Conservation (phyloP, 2,329 filamentous ascomycete genomes). For the Colletotrichum eremochloae region DNA sequence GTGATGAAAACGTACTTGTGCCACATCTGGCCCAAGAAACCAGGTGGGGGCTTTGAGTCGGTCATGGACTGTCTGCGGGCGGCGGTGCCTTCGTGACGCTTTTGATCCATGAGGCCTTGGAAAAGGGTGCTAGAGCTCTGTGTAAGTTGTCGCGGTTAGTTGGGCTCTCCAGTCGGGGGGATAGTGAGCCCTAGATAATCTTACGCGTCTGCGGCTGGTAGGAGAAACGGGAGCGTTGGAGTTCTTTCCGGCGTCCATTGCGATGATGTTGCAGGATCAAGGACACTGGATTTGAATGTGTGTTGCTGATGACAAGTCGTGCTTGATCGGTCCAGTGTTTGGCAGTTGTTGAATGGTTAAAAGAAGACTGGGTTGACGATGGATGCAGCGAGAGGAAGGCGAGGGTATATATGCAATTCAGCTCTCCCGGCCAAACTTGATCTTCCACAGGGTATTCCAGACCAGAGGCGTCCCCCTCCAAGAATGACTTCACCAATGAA, state of each 20-base stretch:
- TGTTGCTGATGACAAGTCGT: too few species aligned
- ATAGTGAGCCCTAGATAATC: background rate
- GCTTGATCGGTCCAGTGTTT: background rate
- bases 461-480: conserved; percentile 10
- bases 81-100: conserved; percentile 59
- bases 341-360: background rate
- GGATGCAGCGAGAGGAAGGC: rapidly evolving
- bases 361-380: rapidly evolving
- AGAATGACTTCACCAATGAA: conserved; percentile 43
- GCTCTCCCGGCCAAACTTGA: conserved; percentile 18
- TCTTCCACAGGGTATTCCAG: conserved; percentile 17
- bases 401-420: conserved; percentile 35
- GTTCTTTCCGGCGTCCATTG: conserved; percentile 41
- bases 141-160: conserved; percentile 18
- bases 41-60: conserved; percentile 64
- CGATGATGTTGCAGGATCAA: background rate
- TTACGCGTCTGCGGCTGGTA: conserved; percentile 39
- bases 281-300: background rate
- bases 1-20: conserved; percentile 60
- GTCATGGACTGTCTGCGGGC: conserved; percentile 68
- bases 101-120: conserved; percentile 64
- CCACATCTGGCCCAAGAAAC: conserved; percentile 69
- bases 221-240: conserved; percentile 21
- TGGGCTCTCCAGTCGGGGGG: background rate
- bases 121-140: conserved; percentile 65